Base-by-base conservation (phyloP, 176 grass and related monocot species). In the Puya raimondii region DNA sequence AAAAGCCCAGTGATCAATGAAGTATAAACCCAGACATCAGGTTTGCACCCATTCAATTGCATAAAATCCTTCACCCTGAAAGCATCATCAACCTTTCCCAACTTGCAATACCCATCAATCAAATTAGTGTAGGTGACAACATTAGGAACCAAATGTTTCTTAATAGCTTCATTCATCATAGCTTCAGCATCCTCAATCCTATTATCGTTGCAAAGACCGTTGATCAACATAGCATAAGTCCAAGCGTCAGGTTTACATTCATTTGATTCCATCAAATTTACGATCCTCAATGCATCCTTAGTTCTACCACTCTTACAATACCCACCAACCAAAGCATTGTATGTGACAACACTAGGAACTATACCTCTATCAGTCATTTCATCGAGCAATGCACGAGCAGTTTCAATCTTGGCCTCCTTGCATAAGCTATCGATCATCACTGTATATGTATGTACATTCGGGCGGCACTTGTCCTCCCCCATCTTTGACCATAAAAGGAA, bases 351-450 rank as follows among this genome's bases (percentile, higher is more conserved):
- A 75, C 72, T 81, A 47, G 88, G 83, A 53, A 64, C 64, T 21
- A 83, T 29, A 12, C 80, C 88, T 83, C 75, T 85, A 26, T 56
- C 49, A 47, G 76, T 65, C 82, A 96, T 84, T 78, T 88, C 91
- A 71, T 96, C 78, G 53, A 96, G 80, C 83, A 96, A 72, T 57
- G 67, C 18, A 64, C 75, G 67, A 22, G 84, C 91, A 8, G 64
- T 67, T 0, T 27, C 23, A 68, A 85, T 15, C 74, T 79, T 85
- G 47, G 82, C 85, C 20, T 79, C 74, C 76, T 88, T 91, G 23
- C 85, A 91, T 1, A 96, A 80, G 70, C 88, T 80, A 11, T 54
- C 72, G 42, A 96, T 91, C 76, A 96, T 70, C 47, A 81, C 64
- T 12, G 74, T 85, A 66, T 85, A 96, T 0, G 91, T 81, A 49